Conservation (phyloP, 768 basidiomycete genomes). For the Lactarius hengduanensis region DNA sequence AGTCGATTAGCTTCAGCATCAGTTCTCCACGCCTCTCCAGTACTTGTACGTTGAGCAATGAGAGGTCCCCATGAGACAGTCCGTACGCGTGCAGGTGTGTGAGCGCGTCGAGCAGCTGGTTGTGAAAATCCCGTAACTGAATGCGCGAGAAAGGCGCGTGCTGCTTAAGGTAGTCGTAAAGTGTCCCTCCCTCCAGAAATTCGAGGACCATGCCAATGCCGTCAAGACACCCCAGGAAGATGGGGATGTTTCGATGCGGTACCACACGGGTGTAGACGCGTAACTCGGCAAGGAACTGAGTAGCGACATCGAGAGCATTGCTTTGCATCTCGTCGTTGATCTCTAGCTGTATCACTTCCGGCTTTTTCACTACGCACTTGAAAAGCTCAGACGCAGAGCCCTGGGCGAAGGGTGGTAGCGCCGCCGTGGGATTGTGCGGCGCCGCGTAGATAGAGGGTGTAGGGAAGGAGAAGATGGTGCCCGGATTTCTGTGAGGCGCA, state of each 20-base stretch:
- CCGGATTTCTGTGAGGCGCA: constrained; percentile 56
- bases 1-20: constrained; percentile 82
- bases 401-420: constrained; percentile 68
- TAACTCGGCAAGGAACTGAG: constrained; percentile 83
- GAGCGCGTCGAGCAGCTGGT: constrained; percentile 81
- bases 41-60: constrained; percentile 78
- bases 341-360: constrained; percentile 80
- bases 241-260: constrained; percentile 77
- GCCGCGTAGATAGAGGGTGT: constrained; percentile 77
- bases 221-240: constrained; percentile 78
- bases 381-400: constrained; percentile 86
- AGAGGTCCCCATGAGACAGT: constrained; percentile 80
- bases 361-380: constrained; percentile 85
- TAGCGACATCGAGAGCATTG: constrained; percentile 79
- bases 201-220: constrained; percentile 89
- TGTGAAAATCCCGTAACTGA: constrained; percentile 75
- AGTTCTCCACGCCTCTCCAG: constrained; percentile 51
- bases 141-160: constrained; percentile 48
- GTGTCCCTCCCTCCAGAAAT: constrained; percentile 75
- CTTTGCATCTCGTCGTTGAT: constrained; percentile 89
- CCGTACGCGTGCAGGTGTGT: constrained; percentile 77
- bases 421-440: constrained; percentile 72
- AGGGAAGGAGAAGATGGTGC: constrained; percentile 79
- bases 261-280: constrained; percentile 79
- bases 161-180: constrained; percentile 69